A percentile compares a stretch with the other conserved stretches of the same genome.
These are phyloP conservation scores for Rhinocladiella similis DNA, from an alignment of 2,329 filamentous ascomycete genomes.

Conservation along the genomic window DNA sequence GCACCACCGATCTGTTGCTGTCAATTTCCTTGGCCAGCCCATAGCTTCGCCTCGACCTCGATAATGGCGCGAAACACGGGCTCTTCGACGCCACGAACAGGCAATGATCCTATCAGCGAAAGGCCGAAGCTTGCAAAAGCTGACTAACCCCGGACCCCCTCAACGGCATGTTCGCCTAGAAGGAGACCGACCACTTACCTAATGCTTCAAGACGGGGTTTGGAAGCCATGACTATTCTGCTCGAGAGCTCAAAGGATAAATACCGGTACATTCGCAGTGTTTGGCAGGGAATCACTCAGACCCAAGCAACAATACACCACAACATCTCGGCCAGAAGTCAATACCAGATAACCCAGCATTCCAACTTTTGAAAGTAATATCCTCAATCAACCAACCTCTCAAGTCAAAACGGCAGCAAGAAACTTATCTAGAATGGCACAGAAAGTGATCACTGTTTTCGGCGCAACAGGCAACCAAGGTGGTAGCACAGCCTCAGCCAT, in stretches of 20 bases:
- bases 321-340: too few relatives aligned
- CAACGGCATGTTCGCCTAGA: background rate
- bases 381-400: too few relatives aligned
- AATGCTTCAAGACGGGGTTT: background rate
- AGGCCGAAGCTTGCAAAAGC: conserved; percentile 22
- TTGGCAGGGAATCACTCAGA: background rate
- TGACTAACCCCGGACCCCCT: conserved; percentile 3
- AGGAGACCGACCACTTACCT: conserved; percentile 8
- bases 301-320: too few relatives aligned
- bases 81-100: background rate
- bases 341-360: too few relatives aligned
- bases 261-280: background rate
- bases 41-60: background rate
- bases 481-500: conserved; percentile 49
- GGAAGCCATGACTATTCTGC: background rate
- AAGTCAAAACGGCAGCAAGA: conserved; percentile 3
- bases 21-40: background rate
- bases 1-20: too few relatives aligned
- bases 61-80: background rate
- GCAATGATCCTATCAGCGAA: background rate
- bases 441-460: conserved; percentile 49
- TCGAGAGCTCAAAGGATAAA: background rate
- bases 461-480: conserved; percentile 56
- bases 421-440: conserved; percentile 18
- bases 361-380: too few relatives aligned